Percentiles rank a stretch among this genome's conserved stretches.
Evolutionary conservation across 495 filamentous ascomycete species (phyloP).

Genomic region (Talaromyces nanjingensis): DNA sequence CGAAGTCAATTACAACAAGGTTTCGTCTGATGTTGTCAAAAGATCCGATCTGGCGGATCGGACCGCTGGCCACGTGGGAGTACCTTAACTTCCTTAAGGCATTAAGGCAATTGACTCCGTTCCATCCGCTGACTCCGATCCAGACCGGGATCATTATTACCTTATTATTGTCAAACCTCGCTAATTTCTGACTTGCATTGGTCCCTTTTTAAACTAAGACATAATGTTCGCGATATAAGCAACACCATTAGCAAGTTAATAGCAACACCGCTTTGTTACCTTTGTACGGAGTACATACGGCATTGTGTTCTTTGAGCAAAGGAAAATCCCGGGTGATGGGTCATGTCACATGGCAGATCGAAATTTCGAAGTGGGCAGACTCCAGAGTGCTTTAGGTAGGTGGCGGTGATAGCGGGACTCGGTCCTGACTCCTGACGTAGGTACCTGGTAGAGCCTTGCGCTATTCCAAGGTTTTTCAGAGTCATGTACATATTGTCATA

Average conservation of each 20-base stretch:
- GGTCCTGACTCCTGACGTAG: background rate
- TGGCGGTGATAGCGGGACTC: background rate
- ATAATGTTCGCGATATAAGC: background rate
- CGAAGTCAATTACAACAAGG: background rate
- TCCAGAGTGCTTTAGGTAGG: background rate
- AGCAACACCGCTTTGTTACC: background rate
- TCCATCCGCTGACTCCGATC: background rate
- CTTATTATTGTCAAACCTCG: background rate
- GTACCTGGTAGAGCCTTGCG: background rate
- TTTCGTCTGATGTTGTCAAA: background rate
- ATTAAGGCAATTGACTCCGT: too few species aligned
- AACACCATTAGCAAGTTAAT: too few species aligned
- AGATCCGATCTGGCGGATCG: constrained; percentile 3
- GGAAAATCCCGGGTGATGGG: background rate
- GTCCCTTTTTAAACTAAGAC: background rate
- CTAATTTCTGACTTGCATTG: background rate
- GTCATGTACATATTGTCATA: background rate
- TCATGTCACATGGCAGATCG: constrained; percentile 6
- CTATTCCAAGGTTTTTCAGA: background rate
- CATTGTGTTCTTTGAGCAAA: background rate
- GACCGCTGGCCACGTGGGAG: constrained; percentile 7
- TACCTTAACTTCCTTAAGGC: background rate
- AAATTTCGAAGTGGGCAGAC: background rate
- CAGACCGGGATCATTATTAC: background rate
- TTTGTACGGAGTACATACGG: background rate